A percentile compares a stretch with the other conserved stretches of the same genome.
These are phyloP conservation scores for Phytophthora pistaciae DNA, from an alignment of 352 stramenopile genomes.

Conservation along the genomic window DNA sequence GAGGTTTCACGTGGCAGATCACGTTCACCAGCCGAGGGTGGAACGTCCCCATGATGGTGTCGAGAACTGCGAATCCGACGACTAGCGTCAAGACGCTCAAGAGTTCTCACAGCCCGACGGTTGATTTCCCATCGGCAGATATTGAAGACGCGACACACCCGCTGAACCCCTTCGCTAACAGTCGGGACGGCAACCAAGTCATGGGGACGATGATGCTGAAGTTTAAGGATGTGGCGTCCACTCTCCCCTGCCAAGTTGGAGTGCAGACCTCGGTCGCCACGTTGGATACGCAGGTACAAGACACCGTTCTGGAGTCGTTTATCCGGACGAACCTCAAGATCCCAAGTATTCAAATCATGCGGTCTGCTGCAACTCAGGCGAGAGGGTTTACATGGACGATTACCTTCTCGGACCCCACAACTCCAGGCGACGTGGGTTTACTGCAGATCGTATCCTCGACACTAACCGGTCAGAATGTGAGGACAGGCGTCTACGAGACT, in stretches of 20 bases:
- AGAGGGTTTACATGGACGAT: constrained; percentile 87
- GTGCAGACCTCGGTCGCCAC: constrained; percentile 42
- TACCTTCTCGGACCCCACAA: constrained; percentile 66
- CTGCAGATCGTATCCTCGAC: background rate
- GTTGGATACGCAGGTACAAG: constrained; percentile 36
- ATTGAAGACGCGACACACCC: constrained; percentile 55
- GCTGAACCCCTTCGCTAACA: constrained; percentile 44
- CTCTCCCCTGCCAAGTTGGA: constrained; percentile 35
- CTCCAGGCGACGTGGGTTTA: constrained; percentile 81
- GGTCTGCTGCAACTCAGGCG: constrained; percentile 69
- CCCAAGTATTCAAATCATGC: constrained; percentile 51
- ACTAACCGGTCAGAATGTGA: constrained; percentile 23
- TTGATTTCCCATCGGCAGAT: constrained; percentile 25
- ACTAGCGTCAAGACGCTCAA: background rate
- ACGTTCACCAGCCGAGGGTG: constrained; percentile 88
- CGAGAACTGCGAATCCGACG: background rate
- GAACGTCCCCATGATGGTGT: constrained; percentile 88
- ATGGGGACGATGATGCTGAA: constrained; percentile 78
- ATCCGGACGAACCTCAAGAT: constrained; percentile 55
- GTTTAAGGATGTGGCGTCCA: constrained; percentile 62
- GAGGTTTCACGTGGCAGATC: constrained; percentile 95
- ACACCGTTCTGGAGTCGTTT: constrained; percentile 52
- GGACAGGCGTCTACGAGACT: constrained; percentile 69
- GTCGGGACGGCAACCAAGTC: constrained; percentile 93
- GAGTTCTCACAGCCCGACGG: background rate